These are phyloP conservation scores for Pterulicium gracile DNA, from an alignment of 1,284 basidiomycete species.

Conservation along the genomic window DNA sequence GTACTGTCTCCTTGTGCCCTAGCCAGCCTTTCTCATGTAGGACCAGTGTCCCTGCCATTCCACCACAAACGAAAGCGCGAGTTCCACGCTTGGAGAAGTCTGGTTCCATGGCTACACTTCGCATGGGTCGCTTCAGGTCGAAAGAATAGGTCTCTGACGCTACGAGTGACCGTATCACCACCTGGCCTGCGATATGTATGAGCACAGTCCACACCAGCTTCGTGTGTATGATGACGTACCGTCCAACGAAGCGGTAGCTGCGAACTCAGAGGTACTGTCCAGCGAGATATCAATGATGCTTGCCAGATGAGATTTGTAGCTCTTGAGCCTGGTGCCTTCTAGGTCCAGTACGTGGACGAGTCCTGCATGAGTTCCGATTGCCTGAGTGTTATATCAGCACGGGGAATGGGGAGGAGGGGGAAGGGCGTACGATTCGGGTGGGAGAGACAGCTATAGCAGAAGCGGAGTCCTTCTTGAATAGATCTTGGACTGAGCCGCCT, in stretches of 20 bases:
- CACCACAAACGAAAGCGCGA: slow-evolving; percentile 88
- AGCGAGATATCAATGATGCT: slow-evolving; percentile 81
- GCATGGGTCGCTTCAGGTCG: slow-evolving; percentile 90
- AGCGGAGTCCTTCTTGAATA: slow-evolving; percentile 85
- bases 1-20: slow-evolving; percentile 82
- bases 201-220: slow-evolving; percentile 8
- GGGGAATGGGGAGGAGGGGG: slow-evolving; percentile 5
- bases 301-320: slow-evolving; percentile 88
- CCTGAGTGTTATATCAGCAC: slow-evolving; percentile 32
- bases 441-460: slow-evolving; percentile 76
- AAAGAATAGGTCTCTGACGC: slow-evolving; percentile 80
- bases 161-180: slow-evolving; percentile 79
- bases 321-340: slow-evolving; percentile 76
- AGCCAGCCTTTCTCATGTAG: slow-evolving; percentile 95
- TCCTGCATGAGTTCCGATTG: slow-evolving; percentile 85
- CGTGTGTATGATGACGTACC: slow-evolving; percentile 41
- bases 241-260: slow-evolving; percentile 91
- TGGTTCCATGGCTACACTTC: slow-evolving; percentile 85
- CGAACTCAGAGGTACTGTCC: slow-evolving; percentile 81
- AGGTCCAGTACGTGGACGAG: slow-evolving; percentile 84
- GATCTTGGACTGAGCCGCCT: slow-evolving; percentile 60
- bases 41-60: slow-evolving; percentile 81
- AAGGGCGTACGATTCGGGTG: slow-evolving; percentile 6
- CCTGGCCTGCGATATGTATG: slow-evolving; percentile 54
- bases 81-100: slow-evolving; percentile 75